Evolutionary conservation across 306 rosid species (phyloP).

Genomic region (Trifolium dubium): DNA sequence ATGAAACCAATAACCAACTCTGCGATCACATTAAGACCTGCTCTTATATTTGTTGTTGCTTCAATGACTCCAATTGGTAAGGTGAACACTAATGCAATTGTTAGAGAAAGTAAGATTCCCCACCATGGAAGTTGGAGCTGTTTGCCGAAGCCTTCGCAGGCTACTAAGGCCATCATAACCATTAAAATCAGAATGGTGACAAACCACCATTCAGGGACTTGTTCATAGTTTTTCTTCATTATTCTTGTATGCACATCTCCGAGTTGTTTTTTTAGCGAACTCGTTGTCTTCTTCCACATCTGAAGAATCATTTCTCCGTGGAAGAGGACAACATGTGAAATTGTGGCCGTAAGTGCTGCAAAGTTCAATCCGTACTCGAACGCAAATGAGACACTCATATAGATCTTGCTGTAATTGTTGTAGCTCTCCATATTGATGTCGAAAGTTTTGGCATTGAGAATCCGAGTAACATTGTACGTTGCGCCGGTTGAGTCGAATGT

Average conservation of each 20-base stretch:
- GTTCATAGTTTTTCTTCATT: constrained; percentile 78
- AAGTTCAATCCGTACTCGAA: constrained; percentile 76
- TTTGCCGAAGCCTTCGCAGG: constrained; percentile 71
- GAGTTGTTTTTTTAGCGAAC: constrained; percentile 35
- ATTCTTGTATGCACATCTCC: constrained; percentile 74
- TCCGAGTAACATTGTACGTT: constrained; percentile 52
- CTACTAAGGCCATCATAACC: constrained; percentile 49
- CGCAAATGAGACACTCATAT: constrained; percentile 73
- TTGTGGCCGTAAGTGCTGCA: constrained; percentile 69
- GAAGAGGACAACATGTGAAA: constrained; percentile 80
- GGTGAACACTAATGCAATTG: constrained; percentile 66
- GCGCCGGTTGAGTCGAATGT: constrained; percentile 68
- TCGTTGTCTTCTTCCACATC: constrained; percentile 63
- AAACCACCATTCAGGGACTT: constrained; percentile 87
- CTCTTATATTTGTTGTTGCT: constrained; percentile 75
- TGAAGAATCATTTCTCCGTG: constrained; percentile 63
- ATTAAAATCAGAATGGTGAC: constrained; percentile 46
- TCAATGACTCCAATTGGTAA: constrained; percentile 76
- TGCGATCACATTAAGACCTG: constrained; percentile 67
- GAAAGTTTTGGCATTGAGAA: constrained; percentile 57
- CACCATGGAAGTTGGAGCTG: constrained; percentile 94
- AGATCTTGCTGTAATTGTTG: constrained; percentile 69
- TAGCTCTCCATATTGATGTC: constrained; percentile 54
- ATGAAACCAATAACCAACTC: constrained; percentile 69
- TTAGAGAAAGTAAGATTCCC: constrained; percentile 73